Evolutionary conservation across 2,329 filamentous ascomycete genomes (phyloP).

Genomic region (Dactylellina haptotyla): DNA sequence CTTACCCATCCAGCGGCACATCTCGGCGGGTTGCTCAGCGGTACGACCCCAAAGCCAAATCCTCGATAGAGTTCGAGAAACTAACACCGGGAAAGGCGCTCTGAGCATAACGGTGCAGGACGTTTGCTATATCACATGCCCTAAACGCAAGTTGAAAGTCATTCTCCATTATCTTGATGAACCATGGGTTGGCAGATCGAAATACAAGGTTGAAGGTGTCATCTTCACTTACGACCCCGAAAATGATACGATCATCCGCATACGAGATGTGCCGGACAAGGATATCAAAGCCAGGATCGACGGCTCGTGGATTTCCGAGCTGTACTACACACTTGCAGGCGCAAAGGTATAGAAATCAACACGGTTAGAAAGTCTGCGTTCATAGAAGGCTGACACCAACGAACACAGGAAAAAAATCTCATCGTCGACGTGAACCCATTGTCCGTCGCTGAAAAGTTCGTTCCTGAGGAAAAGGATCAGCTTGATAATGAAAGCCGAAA

Average conservation of each 20-base stretch:
- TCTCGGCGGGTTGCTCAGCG: conserved; percentile 85
- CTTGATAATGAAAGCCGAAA: conserved; percentile 87
- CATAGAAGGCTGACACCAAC: neutral
- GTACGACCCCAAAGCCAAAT: too few species aligned
- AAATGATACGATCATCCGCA: conserved; percentile 79
- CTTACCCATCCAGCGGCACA: conserved; percentile 94
- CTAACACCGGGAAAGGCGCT: conserved; percentile 65
- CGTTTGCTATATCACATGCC: conserved; percentile 85
- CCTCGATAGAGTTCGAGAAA: too few species aligned
- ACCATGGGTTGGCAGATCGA: conserved; percentile 89
- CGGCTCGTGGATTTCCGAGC: conserved; percentile 82
- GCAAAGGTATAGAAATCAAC: conserved; percentile 59
- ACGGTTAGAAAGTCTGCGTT: too few species aligned
- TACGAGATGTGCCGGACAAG: conserved; percentile 86
- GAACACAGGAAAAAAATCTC: conserved; percentile 63
- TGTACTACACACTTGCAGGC: conserved; percentile 69
- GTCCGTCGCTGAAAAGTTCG: conserved; percentile 77
- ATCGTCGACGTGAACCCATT: conserved; percentile 91
- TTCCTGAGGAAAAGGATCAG: conserved; percentile 81
- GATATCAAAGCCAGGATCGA: conserved; percentile 84
- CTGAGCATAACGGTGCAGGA: conserved; percentile 91
- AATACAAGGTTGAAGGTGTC: conserved; percentile 90
- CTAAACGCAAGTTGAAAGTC: conserved; percentile 88
- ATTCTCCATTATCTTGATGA: conserved; percentile 95
- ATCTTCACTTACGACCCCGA: conserved; percentile 90